Evolutionary conservation across 169 alveolate genomes (phyloP), one percentile per base, ranked within the genome.

Genomic region (Plasmodium adleri): DNA sequence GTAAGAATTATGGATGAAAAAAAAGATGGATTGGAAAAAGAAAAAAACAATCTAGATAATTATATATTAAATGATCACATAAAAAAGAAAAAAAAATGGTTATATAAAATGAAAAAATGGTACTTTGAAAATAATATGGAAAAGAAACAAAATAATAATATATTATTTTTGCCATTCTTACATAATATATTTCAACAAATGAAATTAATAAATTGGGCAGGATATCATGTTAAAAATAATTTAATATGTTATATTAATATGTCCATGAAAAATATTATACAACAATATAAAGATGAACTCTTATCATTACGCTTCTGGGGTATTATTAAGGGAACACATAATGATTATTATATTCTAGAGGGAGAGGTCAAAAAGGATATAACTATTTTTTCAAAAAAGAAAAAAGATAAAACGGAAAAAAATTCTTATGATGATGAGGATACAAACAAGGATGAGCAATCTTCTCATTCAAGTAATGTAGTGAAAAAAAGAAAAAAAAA

Each of bases 181-280:
- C 50, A 22, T 28, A 66, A 78, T 78, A 64, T 78, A 13, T 64
- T 49, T 59, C 72, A 78, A 13, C 89, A 78, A 66, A 45, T 58
- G 24, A 67, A 66, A 66, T 64, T 78, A 78, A 78, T 78, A 28
- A 78, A 78, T 56, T 78, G 89, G 89, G 89, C 89, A 24, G 89
- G 89, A 5, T 78, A 78, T 20, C 58, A 63, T 10, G 67, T 78
- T n/a, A 70, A 70, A 52, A 78, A 56, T 6, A 32, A 54, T 78
- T 50, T 71, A 50, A 59, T 78, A 47, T 78, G 52, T 52, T 58
- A 64, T 59, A 49, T 78, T 5, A 67, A 66, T 28, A 43, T 63
- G 10, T 78, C 89, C 20, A 43, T 78, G 43, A 78, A 78, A 78
- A 26, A 52, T 22, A 71, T 78, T n/a, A 15, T 78, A 20, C 28